phyloP scores from a whole-genome alignment of 139 green algal genomes.

The Penium margaritaceum region DNA sequence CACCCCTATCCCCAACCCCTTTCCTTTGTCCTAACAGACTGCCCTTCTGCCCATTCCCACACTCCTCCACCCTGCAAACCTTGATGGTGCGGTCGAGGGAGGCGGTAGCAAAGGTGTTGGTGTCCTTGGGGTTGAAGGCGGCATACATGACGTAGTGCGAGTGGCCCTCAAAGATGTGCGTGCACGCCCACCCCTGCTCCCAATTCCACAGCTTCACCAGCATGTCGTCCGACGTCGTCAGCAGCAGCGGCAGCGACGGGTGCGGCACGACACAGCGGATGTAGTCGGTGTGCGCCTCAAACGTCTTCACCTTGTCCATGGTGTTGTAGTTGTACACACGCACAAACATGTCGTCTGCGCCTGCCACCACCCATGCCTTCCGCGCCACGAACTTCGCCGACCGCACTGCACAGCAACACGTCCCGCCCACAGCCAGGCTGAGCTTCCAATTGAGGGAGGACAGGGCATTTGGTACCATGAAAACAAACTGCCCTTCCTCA shows the following conservation, averaged over 20 bases:
- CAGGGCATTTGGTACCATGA: not conserved
- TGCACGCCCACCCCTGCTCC: constrained; percentile 86
- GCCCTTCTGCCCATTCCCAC: too few species aligned
- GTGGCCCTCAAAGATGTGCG: constrained; percentile 95
- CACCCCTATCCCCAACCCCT: too few species aligned
- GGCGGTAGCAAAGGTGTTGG: constrained; percentile 95
- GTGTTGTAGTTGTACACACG: constrained; percentile 99
- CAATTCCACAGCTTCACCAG: constrained; percentile 99
- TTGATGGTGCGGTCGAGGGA: constrained; percentile 95
- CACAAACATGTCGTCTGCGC: constrained; percentile 94
- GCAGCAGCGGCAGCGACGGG: constrained; percentile 79
- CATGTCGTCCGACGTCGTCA: constrained; percentile 95
- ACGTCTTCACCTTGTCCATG: constrained; percentile 90
- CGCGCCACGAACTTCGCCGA: constrained; percentile 89
- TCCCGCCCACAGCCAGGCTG: not conserved
- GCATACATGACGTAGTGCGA: constrained; percentile 98
- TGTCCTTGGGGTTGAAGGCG: constrained; percentile 97
- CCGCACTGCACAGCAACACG: constrained; percentile 65
- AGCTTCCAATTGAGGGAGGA: not conserved
- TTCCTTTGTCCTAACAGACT: too few species aligned
- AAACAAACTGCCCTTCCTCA: not conserved
- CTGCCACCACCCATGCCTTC: constrained; percentile 91
- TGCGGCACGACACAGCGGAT: constrained; percentile 91
- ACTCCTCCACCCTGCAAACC: too few species aligned
- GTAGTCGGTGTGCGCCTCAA: constrained; percentile 97